These are phyloP conservation scores for Lichtheimia ornata DNA, from an alignment of 371 early-diverging fungal species.

Conservation along the genomic window DNA sequence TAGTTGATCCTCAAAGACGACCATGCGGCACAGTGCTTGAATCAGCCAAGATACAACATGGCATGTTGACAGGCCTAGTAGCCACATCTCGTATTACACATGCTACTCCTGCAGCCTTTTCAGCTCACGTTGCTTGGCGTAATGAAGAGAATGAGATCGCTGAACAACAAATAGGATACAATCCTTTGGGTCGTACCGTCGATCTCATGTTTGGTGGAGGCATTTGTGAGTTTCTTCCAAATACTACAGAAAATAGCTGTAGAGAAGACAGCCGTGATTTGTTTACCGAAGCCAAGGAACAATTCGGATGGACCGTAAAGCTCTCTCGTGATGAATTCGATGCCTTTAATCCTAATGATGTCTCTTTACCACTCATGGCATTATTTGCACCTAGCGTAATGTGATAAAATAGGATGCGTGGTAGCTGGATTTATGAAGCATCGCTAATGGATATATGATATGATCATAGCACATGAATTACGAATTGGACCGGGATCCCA, in stretches of 20 bases:
- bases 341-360: slow-evolving; percentile 23
- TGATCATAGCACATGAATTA: slow-evolving; percentile 68
- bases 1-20: slow-evolving; percentile 55
- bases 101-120: slow-evolving; percentile 81
- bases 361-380: slow-evolving; percentile 70
- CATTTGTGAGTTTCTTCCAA: slow-evolving; percentile 78
- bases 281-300: slow-evolving; percentile 46
- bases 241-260: slow-evolving; percentile 61
- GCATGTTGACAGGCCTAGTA: slow-evolving; percentile 87
- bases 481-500: slow-evolving; percentile 74
- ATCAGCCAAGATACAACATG: slow-evolving; percentile 77
- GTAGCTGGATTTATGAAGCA: background rate
- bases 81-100: slow-evolving; percentile 94
- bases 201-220: slow-evolving; percentile 96
- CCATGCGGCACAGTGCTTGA: slow-evolving; percentile 94
- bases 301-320: slow-evolving; percentile 60
- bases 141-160: slow-evolving; percentile 84
- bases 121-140: slow-evolving; percentile 79
- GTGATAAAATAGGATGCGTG: background rate
- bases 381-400: slow-evolving; percentile 68
- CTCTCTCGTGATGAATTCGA: slow-evolving; percentile 61
- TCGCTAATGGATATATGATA: slow-evolving; percentile 1
- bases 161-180: slow-evolving; percentile 82
- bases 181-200: slow-evolving; percentile 75
- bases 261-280: slow-evolving; percentile 72